These are phyloP conservation scores for Salix suchowensis DNA, from an alignment of 345 rosid species.

Conservation along the genomic window DNA sequence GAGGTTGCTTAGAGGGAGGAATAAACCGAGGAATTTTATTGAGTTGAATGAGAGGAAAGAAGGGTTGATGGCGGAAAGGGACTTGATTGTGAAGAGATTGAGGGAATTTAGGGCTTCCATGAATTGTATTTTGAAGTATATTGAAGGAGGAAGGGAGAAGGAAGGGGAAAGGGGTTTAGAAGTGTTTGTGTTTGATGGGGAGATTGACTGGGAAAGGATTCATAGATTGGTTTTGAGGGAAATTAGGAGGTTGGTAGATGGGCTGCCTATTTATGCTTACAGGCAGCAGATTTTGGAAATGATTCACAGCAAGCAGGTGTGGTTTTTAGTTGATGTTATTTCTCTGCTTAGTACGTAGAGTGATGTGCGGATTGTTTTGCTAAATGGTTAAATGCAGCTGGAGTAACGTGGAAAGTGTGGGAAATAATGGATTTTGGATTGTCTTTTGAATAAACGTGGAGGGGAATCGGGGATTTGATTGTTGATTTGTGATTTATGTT, in stretches of 20 bases:
- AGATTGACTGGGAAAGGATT: constrained; percentile 45
- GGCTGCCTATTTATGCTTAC: constrained; percentile 62
- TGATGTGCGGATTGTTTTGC: too few species aligned
- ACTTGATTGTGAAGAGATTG: constrained; percentile 36
- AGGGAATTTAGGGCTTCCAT: constrained; percentile 52
- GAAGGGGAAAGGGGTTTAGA: constrained; percentile 10
- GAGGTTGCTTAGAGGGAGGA: constrained; percentile 1
- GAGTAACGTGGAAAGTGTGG: too few species aligned
- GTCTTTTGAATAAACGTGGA: too few species aligned
- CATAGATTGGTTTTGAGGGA: constrained; percentile 57
- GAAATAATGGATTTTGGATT: too few species aligned
- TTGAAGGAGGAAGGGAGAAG: constrained; percentile 22
- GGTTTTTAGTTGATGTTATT: not conserved
- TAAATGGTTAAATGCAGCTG: too few species aligned
- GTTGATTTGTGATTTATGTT: too few species aligned
- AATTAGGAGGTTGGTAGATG: constrained; percentile 65
- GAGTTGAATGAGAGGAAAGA: constrained; percentile 28
- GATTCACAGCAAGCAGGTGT: constrained; percentile 43
- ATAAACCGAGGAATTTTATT: not conserved
- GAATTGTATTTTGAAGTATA: constrained; percentile 40
- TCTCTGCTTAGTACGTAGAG: too few species aligned
- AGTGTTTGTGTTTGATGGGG: constrained; percentile 36
- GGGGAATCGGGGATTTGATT: too few species aligned
- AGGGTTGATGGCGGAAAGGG: constrained; percentile 32
- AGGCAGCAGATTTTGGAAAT: constrained; percentile 44